Evolutionary conservation across 345 rosid genomes (phyloP).

Genomic region (Trapa incisa): DNA sequence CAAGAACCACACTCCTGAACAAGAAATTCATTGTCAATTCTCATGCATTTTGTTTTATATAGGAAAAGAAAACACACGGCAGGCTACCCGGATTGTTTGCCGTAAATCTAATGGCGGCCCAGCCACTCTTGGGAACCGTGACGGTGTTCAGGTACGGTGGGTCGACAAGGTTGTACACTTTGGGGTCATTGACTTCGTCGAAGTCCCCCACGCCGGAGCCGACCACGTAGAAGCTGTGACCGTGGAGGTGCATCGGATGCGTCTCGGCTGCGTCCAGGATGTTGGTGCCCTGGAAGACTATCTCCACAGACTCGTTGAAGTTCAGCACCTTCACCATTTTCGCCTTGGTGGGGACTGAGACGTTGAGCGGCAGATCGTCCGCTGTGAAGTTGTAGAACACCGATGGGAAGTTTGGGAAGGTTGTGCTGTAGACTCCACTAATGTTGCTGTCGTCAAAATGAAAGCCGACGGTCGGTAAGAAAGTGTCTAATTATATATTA

Average conservation of each 20-base stretch:
- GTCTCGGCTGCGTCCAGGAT: conserved; percentile 8
- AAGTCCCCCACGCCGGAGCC: conserved; percentile 16
- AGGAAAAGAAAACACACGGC: background rate
- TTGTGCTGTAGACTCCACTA: conserved; percentile 1
- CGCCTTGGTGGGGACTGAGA: conserved; percentile 6
- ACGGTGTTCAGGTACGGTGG: conserved; percentile 14
- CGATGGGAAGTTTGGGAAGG: conserved; percentile 10
- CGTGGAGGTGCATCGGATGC: conserved; percentile 21
- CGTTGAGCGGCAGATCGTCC: background rate
- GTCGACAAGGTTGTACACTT: conserved; percentile 10
- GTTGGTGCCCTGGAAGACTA: conserved; percentile 17
- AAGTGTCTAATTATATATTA: too few species aligned
- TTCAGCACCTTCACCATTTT: conserved; percentile 11
- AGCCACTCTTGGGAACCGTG: conserved; percentile 16
- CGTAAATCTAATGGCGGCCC: conserved; percentile 19
- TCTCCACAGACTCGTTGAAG: conserved; percentile 11
- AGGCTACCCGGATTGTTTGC: conserved; percentile 22
- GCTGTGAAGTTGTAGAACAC: conserved; percentile 8
- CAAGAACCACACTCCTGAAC: conserved; percentile 28
- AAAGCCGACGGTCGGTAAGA: too few species aligned
- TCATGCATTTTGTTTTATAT: too few species aligned
- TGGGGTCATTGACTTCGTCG: conserved; percentile 8
- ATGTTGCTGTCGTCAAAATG: background rate
- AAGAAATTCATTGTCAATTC: background rate
- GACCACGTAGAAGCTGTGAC: conserved; percentile 14